Percentiles rank a stretch among this genome's conserved stretches.
Conservation (phyloP, 116 monocot species). For the Papilionanthe hybrid region DNA sequence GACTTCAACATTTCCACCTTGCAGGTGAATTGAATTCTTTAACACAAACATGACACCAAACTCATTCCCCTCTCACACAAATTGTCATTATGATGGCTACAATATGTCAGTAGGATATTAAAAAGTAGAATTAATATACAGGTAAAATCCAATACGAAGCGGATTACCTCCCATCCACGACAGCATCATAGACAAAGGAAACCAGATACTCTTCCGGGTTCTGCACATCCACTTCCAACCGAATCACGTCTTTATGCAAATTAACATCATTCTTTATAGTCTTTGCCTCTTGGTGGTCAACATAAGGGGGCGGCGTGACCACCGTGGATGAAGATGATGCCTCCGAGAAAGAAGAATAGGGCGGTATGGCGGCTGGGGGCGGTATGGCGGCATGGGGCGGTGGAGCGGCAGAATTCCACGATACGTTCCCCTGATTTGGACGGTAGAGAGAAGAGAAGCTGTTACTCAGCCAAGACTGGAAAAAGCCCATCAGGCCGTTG, state of each 20-base stretch:
- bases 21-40: background rate
- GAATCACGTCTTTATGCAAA: conserved; percentile 75
- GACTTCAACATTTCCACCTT: background rate
- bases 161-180: conserved; percentile 65
- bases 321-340: background rate
- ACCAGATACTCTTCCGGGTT: conserved; percentile 55
- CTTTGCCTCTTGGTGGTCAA: conserved; percentile 65
- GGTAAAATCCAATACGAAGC: background rate
- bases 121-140: background rate
- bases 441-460: background rate
- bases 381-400: background rate
- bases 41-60: background rate
- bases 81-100: background rate
- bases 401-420: background rate
- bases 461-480: conserved; percentile 6
- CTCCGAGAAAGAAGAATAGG: background rate
- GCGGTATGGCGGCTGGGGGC: background rate
- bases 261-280: conserved; percentile 82
- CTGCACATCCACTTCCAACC: conserved; percentile 40
- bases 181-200: conserved; percentile 72
- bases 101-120: background rate
- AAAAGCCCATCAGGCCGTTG: conserved; percentile 6
- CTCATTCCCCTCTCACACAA: background rate
- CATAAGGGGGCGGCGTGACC: conserved; percentile 39
- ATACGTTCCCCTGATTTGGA: conserved; percentile 9